These are phyloP conservation scores for Protea cynaroides DNA, from an alignment of 164 flowering plant species.

Conservation along the genomic window DNA sequence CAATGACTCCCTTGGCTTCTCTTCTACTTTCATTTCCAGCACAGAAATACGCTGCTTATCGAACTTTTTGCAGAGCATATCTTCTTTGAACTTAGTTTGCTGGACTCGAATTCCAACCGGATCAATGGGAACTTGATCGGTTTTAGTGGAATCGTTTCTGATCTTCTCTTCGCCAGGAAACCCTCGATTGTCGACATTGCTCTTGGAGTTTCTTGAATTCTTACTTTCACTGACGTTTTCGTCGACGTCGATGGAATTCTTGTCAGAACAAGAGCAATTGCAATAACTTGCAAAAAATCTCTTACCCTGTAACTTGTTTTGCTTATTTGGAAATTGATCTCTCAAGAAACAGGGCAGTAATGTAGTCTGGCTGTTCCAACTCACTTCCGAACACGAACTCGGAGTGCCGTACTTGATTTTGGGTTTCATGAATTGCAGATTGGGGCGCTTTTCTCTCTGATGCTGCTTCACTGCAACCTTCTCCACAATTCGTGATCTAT, in stretches of 20 bases:
- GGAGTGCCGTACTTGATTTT: slow-evolving; percentile 29
- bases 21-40: slow-evolving; percentile 10
- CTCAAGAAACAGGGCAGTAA: slow-evolving; percentile 21
- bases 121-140: slow-evolving; percentile 3
- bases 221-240: slow-evolving; percentile 4
- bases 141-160: slow-evolving; percentile 9
- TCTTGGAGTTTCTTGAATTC: slow-evolving; percentile 5
- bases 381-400: slow-evolving; percentile 44
- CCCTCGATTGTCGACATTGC: slow-evolving; percentile 6
- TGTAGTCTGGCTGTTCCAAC: slow-evolving; percentile 49
- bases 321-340: slow-evolving; percentile 11
- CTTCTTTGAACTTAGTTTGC: slow-evolving; percentile 14
- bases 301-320: slow-evolving; percentile 21
- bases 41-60: neutral
- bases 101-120: slow-evolving; percentile 4
- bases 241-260: slow-evolving; percentile 37
- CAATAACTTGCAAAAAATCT: slow-evolving; percentile 43
- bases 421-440: slow-evolving; percentile 10
- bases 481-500: slow-evolving; percentile 9
- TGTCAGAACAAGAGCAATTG: slow-evolving; percentile 46
- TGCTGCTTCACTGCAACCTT: slow-evolving; percentile 5
- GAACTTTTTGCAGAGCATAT: slow-evolving; percentile 3
- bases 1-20: slow-evolving; percentile 28
- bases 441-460: slow-evolving; percentile 16
- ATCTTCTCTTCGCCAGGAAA: slow-evolving; percentile 6